Evolutionary conservation across 805 yeast species (phyloP).

Genomic region (Metschnikowia baotianmanensis): DNA sequence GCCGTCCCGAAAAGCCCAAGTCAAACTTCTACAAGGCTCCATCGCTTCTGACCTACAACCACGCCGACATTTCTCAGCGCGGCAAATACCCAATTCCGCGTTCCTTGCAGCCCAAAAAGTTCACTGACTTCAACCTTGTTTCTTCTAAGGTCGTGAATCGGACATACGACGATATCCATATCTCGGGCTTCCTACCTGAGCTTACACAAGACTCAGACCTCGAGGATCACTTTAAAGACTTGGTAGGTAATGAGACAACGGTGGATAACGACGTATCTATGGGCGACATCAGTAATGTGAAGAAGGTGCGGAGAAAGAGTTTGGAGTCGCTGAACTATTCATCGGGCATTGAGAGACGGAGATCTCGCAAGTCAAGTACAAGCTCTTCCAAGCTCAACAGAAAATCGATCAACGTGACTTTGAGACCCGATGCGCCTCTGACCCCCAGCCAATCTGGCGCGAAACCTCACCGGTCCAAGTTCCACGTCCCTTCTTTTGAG

Average conservation of each 20-base stretch:
- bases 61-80: conserved; percentile 13
- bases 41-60: conserved; percentile 15
- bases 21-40: conserved; percentile 15
- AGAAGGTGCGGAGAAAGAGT: conserved; percentile 18
- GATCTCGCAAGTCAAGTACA: neutral
- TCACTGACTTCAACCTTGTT: conserved; percentile 42
- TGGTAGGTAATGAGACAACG: conserved; percentile 11
- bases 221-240: conserved; percentile 41
- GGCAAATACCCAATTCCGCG: conserved; percentile 25
- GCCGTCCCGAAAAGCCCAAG: conserved; percentile 7
- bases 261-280: neutral
- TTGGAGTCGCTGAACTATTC: conserved; percentile 31
- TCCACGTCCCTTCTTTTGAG: conserved; percentile 43
- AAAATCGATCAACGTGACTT: conserved; percentile 2
- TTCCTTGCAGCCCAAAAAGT: conserved; percentile 27
- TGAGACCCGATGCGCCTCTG: conserved; percentile 5
- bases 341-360: conserved; percentile 15
- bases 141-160: conserved; percentile 44
- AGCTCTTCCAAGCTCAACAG: conserved; percentile 1
- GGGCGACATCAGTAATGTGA: neutral
- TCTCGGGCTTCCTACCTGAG: conserved; percentile 45
- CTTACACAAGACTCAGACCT: conserved; percentile 48
- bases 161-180: conserved; percentile 39
- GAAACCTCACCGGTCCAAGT: conserved; percentile 24
- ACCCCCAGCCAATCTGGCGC: too few species aligned